These are phyloP conservation scores for Polytolypa hystricis DNA, from an alignment of 2,329 filamentous ascomycete species.

Conservation along the genomic window DNA sequence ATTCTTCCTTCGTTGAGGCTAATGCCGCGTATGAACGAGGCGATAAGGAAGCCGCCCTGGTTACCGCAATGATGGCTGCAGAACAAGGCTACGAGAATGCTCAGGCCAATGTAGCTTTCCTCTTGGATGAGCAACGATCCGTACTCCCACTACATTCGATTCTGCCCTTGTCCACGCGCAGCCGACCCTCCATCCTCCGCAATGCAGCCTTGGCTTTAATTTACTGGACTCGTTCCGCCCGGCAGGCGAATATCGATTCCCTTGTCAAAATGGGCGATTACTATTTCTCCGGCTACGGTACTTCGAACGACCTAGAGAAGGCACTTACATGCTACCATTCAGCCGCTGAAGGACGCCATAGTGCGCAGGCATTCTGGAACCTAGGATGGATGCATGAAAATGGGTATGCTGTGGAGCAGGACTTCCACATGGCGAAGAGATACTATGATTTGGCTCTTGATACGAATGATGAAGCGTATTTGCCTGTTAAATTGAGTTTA, in stretches of 20 bases:
- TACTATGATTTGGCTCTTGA: conserved; percentile 90
- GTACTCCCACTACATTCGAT: conserved; percentile 46
- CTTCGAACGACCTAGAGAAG: conserved; percentile 62
- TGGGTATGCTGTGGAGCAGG: conserved; percentile 80
- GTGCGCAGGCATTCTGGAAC: conserved; percentile 92
- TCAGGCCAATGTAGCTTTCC: conserved; percentile 79
- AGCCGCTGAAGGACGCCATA: conserved; percentile 81
- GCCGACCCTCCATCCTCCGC: conserved; percentile 37
- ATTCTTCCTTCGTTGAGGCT: conserved; percentile 71
- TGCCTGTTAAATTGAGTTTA: conserved; percentile 80
- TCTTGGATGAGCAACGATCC: conserved; percentile 65
- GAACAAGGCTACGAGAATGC: conserved; percentile 86
- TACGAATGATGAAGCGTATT: conserved; percentile 84
- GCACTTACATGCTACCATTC: conserved; percentile 87
- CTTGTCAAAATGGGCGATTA: conserved; percentile 98
- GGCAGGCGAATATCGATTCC: conserved; percentile 85
- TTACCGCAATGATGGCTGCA: conserved; percentile 75
- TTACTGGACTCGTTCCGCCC: conserved; percentile 90
- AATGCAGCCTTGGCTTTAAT: conserved; percentile 64
- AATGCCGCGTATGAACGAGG: conserved; percentile 72
- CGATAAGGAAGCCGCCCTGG: conserved; percentile 66
- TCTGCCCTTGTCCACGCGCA: conserved; percentile 34
- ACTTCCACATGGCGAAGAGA: conserved; percentile 92
- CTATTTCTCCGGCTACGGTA: conserved; percentile 74
- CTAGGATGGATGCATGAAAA: conserved; percentile 99